A percentile compares a stretch with the other conserved stretches of the same genome.
These are phyloP conservation scores for Fagus crenata DNA, from an alignment of 306 rosid genomes.

Conservation along the genomic window DNA sequence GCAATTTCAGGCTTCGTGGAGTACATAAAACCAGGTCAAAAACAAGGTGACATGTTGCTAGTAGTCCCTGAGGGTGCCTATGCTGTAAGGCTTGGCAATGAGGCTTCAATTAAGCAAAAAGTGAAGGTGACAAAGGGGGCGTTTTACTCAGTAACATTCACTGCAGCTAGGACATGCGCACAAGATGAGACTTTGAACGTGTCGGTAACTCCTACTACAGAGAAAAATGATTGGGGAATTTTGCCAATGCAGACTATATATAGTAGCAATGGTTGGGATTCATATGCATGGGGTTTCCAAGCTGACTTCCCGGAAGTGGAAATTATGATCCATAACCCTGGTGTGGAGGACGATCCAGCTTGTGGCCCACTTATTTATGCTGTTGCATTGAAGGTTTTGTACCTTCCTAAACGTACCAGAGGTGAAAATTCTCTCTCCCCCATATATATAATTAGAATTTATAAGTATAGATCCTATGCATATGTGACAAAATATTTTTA, in stretches of 20 bases:
- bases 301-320: slow-evolving; percentile 46
- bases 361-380: slow-evolving; percentile 85
- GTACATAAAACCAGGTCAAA: slow-evolving; percentile 76
- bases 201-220: slow-evolving; percentile 47
- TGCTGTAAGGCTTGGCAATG: slow-evolving; percentile 78
- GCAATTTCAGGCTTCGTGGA: slow-evolving; percentile 59
- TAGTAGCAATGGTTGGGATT: slow-evolving; percentile 77
- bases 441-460: too few relatives aligned
- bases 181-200: slow-evolving; percentile 74
- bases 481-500: too few relatives aligned
- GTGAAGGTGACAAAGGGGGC: slow-evolving; percentile 43
- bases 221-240: slow-evolving; percentile 55
- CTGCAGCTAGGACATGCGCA: slow-evolving; percentile 72
- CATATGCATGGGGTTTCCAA: slow-evolving; percentile 60
- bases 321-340: slow-evolving; percentile 61
- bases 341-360: slow-evolving; percentile 65
- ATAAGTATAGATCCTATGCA: too few relatives aligned
- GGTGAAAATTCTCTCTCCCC: slow-evolving; percentile 32
- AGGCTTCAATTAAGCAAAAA: slow-evolving; percentile 68
- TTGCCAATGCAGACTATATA: slow-evolving; percentile 78
- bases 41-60: slow-evolving; percentile 79
- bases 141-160: slow-evolving; percentile 63
- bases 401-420: slow-evolving; percentile 50
- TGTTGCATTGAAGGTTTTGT: slow-evolving; percentile 60
- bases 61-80: slow-evolving; percentile 62